Conservation (phyloP, 208 protist genomes). For the Plasmodiophora brassicae region DNA sequence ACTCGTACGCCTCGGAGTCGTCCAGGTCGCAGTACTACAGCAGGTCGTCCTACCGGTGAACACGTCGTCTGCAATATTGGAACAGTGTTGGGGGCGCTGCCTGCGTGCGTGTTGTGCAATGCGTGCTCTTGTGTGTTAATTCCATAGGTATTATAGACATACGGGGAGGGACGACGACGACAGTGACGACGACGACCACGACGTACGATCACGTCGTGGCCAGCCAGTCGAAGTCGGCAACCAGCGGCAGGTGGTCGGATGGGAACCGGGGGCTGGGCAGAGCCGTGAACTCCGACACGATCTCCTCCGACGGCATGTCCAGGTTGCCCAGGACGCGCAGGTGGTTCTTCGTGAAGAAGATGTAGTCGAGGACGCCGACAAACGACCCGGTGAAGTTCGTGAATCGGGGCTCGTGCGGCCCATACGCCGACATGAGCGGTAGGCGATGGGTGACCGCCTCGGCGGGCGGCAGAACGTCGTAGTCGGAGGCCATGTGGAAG, state of each 20-base stretch:
- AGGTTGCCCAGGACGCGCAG: background rate
- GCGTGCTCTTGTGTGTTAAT: too few species aligned
- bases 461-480: background rate
- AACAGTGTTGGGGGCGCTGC: too few species aligned
- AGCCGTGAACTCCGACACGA: background rate
- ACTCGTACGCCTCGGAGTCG: too few species aligned
- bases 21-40: too few species aligned
- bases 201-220: background rate
- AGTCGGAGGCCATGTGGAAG: background rate
- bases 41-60: too few species aligned
- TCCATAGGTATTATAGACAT: too few species aligned
- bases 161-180: too few species aligned
- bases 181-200: too few species aligned
- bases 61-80: too few species aligned
- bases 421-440: slow-evolving; percentile 11
- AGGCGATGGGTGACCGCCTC: background rate
- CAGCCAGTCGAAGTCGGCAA: background rate
- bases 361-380: slow-evolving; percentile 43
- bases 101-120: too few species aligned
- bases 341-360: slow-evolving; percentile 32
- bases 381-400: slow-evolving; percentile 49
- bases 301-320: background rate
- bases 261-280: background rate
- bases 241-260: slow-evolving; percentile 21
- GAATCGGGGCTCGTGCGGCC: slow-evolving; percentile 35